A percentile compares a stretch with the other conserved stretches of the same genome.
Evolutionary conservation across 2,329 filamentous ascomycete species (phyloP).

Genomic region (Cercospora sp.): DNA sequence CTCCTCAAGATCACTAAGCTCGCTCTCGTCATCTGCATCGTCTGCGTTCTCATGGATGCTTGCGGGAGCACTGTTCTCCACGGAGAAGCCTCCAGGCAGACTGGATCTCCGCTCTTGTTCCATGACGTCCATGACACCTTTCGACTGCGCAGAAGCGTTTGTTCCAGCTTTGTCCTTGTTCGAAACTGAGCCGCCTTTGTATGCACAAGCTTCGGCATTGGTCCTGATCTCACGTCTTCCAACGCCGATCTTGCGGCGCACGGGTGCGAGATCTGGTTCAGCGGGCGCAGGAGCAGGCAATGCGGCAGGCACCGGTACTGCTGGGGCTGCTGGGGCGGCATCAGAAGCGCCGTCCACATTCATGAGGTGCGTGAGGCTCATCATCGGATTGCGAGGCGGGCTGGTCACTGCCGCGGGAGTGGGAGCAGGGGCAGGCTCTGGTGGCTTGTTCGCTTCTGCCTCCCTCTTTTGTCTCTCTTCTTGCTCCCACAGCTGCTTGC

Average conservation of each 20-base stretch:
- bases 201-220: constrained; percentile 58
- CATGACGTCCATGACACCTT: constrained; percentile 28
- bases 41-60: constrained; percentile 57
- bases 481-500: constrained; percentile 57
- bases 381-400: constrained; percentile 34
- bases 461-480: constrained; percentile 32
- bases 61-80: constrained; percentile 55
- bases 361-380: constrained; percentile 39
- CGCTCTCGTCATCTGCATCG: constrained; percentile 56
- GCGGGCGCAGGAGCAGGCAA: constrained; percentile 16
- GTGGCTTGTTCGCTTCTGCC: constrained; percentile 28
- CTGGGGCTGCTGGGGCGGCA: neutral
- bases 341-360: constrained; percentile 37
- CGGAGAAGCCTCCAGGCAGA: constrained; percentile 38
- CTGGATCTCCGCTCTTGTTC: constrained; percentile 23
- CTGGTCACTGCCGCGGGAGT: constrained; percentile 8
- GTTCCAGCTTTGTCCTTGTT: constrained; percentile 16
- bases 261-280: constrained; percentile 24
- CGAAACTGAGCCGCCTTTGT: constrained; percentile 31
- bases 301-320: neutral
- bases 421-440: constrained; percentile 18
- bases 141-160: constrained; percentile 22
- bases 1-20: constrained; percentile 55
- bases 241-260: constrained; percentile 56
- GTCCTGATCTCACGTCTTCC: constrained; percentile 60